These are phyloP conservation scores for Xylaria nigripes DNA, from an alignment of 495 filamentous ascomycete species.

Conservation along the genomic window DNA sequence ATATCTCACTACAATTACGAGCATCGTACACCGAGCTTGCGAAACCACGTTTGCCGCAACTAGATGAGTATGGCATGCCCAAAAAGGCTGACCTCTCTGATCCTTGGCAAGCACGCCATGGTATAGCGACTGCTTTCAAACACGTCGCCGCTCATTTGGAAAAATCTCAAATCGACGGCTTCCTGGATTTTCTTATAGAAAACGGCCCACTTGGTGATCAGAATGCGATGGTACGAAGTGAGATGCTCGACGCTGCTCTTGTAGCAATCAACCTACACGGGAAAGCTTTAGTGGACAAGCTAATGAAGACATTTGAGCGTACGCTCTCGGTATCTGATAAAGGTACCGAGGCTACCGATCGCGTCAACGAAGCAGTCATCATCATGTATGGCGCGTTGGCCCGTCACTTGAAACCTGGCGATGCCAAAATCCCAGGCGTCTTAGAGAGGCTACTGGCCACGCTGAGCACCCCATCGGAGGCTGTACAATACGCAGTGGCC, in stretches of 20 bases:
- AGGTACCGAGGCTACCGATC: constrained; percentile 66
- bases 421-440: constrained; percentile 75
- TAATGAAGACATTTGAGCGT: constrained; percentile 86
- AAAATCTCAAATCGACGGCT: constrained; percentile 58
- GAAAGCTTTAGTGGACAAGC: constrained; percentile 68
- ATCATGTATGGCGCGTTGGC: constrained; percentile 93
- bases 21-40: constrained; percentile 64
- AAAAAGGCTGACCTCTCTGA: constrained; percentile 75
- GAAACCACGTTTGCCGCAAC: constrained; percentile 69
- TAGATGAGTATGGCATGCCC: constrained; percentile 89
- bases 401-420: constrained; percentile 73
- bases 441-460: constrained; percentile 76
- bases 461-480: constrained; percentile 89
- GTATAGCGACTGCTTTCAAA: constrained; percentile 78
- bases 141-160: constrained; percentile 65
- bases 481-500: constrained; percentile 91
- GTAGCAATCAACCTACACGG: constrained; percentile 72
- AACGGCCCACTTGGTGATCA: constrained; percentile 74
- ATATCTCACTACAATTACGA: constrained; percentile 55
- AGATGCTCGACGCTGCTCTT: constrained; percentile 92
- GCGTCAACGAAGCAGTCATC: constrained; percentile 92
- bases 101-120: constrained; percentile 83
- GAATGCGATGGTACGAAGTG: constrained; percentile 63
- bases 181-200: constrained; percentile 78
- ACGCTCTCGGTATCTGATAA: constrained; percentile 76